Base-by-base conservation (phyloP, 805 yeast species). In the Starmerella floris region DNA sequence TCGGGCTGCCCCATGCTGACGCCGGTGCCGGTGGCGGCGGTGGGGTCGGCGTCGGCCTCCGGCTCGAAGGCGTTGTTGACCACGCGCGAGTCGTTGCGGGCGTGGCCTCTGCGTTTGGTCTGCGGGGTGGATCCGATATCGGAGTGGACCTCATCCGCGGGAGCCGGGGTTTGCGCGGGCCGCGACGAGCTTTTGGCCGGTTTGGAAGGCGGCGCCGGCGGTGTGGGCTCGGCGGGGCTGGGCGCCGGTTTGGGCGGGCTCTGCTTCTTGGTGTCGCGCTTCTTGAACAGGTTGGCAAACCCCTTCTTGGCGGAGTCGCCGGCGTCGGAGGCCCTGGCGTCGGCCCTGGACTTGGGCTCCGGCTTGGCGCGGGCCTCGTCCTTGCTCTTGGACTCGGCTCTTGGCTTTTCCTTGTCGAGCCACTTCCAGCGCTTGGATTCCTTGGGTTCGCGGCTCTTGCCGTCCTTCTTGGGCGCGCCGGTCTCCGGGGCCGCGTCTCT, bases 231-330 rank as follows among this genome's bases (percentile, higher is more conserved):
- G 27, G 27, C 8, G 8, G 8, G 8, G 27, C 27, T 25, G 11
- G 8, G 11, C 11, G 8, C 27, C 11, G 11, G 27, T 25, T 25
- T 25, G 16, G 10, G 32, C 5, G 32, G 16, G 13, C 17, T 8
- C 26, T 8, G 16, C 23, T 22, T 20, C 26, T 39, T 42, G 16
- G 43, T 2, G 38, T 45, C 46, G 20, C 41, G 50, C 41, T 52
- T 52, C 45, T 53, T 54, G 50, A 54, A 54, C 16, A 54, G 40
- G 17, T 37, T 47, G n/a, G 55, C 42, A 16, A 54, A 45, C 22
- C 51, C 31, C 31, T 25, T 39, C 36, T 11, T 33, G 10, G 23
- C 21, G 6, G 16, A 8, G 34, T 30, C 34, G 5, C 19, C 19
- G 20, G 5, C 13, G 5, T 30, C 22, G 6, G 32, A n/a, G 16